Conservation (phyloP, 495 filamentous ascomycete genomes). For the Bombardia bombarda region DNA sequence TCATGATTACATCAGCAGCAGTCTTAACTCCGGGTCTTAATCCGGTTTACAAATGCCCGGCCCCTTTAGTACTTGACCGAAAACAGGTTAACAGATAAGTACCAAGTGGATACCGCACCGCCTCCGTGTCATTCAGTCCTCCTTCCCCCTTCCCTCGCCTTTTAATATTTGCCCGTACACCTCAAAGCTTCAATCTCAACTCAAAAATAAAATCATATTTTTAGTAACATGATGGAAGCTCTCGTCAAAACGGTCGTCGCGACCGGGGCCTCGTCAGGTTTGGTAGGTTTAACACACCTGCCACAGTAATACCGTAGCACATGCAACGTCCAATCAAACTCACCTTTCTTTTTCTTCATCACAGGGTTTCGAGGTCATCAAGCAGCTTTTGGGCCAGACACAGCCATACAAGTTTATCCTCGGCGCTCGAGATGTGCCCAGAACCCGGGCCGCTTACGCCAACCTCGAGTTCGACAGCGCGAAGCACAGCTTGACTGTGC, state of each 20-base stretch:
- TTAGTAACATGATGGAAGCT: slow-evolving; percentile 18
- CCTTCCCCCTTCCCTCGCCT: too few species aligned
- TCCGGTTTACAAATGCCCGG: too few species aligned
- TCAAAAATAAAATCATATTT: not conserved
- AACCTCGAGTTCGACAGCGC: slow-evolving; percentile 22
- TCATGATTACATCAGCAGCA: too few species aligned
- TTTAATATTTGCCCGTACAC: too few species aligned
- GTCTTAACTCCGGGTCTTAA: too few species aligned
- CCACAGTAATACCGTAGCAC: not conserved
- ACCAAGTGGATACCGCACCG: too few species aligned
- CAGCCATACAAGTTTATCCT: slow-evolving; percentile 36
- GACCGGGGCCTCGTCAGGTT: slow-evolving; percentile 35
- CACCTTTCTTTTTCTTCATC: not conserved
- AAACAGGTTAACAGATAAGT: too few species aligned
- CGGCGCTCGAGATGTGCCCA: slow-evolving; percentile 30
- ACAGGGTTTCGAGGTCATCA: slow-evolving; percentile 38
- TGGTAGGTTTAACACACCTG: slow-evolving; percentile 20
- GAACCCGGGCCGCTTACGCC: slow-evolving; percentile 28
- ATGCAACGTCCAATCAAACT: not conserved
- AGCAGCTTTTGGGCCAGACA: slow-evolving; percentile 29
- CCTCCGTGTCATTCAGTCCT: too few species aligned
- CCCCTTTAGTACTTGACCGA: too few species aligned
- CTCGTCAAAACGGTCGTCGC: slow-evolving; percentile 35
- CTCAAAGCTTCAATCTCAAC: not conserved
- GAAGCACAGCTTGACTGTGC: slow-evolving; percentile 29